Evolutionary conservation across 2,329 filamentous ascomycete species (phyloP).

Genomic region (Hypoxylon sp.): DNA sequence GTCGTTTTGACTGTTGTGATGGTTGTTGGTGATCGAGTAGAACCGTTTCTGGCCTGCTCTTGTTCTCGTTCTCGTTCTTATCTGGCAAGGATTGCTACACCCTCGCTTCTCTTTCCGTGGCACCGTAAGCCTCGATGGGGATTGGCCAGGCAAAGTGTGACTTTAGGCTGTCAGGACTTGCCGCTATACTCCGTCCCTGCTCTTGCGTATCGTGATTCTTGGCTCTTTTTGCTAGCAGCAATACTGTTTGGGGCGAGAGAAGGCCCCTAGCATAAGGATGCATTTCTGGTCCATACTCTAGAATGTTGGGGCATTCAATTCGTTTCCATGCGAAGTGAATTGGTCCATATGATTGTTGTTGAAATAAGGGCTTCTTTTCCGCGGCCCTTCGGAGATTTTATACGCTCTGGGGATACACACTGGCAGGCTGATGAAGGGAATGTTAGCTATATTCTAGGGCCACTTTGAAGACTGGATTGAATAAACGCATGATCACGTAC

Average conservation of each 20-base stretch:
- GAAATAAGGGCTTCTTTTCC: constrained; percentile 38
- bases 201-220: constrained; percentile 24
- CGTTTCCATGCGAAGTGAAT: constrained; percentile 46
- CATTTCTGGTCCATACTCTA: constrained; percentile 35
- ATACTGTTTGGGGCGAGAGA: constrained; percentile 29
- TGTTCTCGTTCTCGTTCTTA: not conserved
- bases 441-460: constrained; percentile 29
- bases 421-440: constrained; percentile 62
- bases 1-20: constrained; percentile 12
- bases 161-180: constrained; percentile 32
- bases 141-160: constrained; percentile 36
- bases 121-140: constrained; percentile 32
- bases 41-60: constrained; percentile 43
- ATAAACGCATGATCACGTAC: constrained; percentile 69
- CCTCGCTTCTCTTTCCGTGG: constrained; percentile 35
- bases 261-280: constrained; percentile 38
- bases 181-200: constrained; percentile 33
- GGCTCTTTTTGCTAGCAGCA: constrained; percentile 23
- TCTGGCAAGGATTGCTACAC: constrained; percentile 43
- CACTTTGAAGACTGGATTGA: not conserved
- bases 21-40: constrained; percentile 17
- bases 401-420: constrained; percentile 71
- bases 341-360: constrained; percentile 25
- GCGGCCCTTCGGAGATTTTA: constrained; percentile 49
- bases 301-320: constrained; percentile 32